Evolutionary conservation across 805 yeast genomes (phyloP), one percentile per base, ranked within the genome.

Genomic region (Yarrowia sp.): DNA sequence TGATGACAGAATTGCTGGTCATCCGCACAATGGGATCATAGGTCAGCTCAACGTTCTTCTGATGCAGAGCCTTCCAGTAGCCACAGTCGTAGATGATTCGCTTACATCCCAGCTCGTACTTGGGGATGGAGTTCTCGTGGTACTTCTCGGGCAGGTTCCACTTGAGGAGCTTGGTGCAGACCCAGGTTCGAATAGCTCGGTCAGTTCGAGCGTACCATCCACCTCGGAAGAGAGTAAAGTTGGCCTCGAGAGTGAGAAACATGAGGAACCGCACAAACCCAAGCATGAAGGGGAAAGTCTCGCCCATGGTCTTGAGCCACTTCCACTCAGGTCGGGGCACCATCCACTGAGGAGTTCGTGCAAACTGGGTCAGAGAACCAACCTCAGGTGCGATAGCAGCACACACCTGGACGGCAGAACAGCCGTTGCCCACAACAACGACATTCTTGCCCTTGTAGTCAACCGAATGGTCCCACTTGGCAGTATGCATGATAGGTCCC

Each of bases 361-460:
- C 71, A 38, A 70, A 70, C 64, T 70, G 72, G 6, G 68, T 58
- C 20, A 70, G 43, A n/a, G 65, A 30, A 2, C 66, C 66, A 13
- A 66, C 71, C 17, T 68, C 60, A 15, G 67, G 70, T 9, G 55
- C 69, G n/a, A 71, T 64, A 1, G 66, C 44, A 15, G 73, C 70
- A 12, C 71, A 60, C 7, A 71, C 56, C 42, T 71, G 73, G 12
- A 68, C 70, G 19, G 71, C 73, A 17, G 66, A 49, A 44, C 72
- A 71, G 9, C 73, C 73, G 53, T 71, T 71, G 4, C 73, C 73
- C 12, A 71, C 66, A 2, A 71, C 72, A 17, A 66, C 72, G 13
- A 71, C 69, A 14, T 53, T 61, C 53, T 71, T 71, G 43, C 72
- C 73, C 36, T 42, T 46, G 40, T 65, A 39, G 19, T 65, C 69